Evolutionary conservation across 2,329 filamentous ascomycete species (phyloP), one percentile per base, ranked within the genome.

Genomic region (Sporothrix pseudoabietina): DNA sequence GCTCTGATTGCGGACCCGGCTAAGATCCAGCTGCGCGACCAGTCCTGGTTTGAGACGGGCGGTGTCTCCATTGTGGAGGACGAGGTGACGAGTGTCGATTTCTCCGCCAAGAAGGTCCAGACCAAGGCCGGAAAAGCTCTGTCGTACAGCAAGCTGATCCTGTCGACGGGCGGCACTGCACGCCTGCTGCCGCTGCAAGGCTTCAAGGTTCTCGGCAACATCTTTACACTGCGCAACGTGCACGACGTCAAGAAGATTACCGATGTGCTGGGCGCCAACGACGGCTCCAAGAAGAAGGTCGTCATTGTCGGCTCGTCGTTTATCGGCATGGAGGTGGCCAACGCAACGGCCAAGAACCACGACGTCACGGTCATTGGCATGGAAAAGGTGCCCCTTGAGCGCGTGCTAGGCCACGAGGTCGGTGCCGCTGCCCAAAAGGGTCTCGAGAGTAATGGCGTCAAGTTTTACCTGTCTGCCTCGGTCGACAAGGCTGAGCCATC

Each of bases 291-390:
- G 52, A 98, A 97, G 87, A 98, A 97, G 82, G 90, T 99, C 77
- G 94, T 97, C 65, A 87, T 99, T 16, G 86, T 99, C 71, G 96
- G 96, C 55, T 95, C 92, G 74, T 97, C 94, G 0, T 99, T 99
- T 82, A 99, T 99, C 79, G 96, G 96, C 55, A 97, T 99, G 92
- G 96, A 99, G 82, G 89, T 97, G n/a, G 95, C 92, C 75, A 96
- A 94, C 76, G 91, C 97, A 0, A 90, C 92, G 0, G 83, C 88
- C 61, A 92, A 91, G 78, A 91, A 92, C 78, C 97, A 99, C 80
- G 84, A 90, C 9, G 94, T 99, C 19, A 92, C 92, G 8, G 89
- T 98, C 55, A 85, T 99, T 30, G 96, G 96, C 52, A 95, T 94
- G 92, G 94, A 97, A 79, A 89, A 89, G 74, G 89, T 89, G 14